These are phyloP conservation scores for Calophaca sinica DNA, from an alignment of 306 rosid species.

Conservation along the genomic window DNA sequence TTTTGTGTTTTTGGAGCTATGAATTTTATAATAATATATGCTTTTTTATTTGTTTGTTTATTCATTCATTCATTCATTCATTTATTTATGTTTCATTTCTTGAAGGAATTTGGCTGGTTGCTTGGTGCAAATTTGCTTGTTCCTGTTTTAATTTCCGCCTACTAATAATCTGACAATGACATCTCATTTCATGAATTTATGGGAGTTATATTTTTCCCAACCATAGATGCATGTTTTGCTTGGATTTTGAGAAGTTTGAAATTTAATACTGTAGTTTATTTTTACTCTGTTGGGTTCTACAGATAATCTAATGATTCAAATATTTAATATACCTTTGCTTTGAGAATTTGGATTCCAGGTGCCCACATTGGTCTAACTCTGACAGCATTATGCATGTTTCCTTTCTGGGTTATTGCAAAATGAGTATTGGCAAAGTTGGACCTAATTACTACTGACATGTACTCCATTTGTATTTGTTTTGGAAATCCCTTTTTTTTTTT, in stretches of 20 bases:
- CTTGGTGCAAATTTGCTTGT: not conserved
- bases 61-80: no score
- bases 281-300: no score
- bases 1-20: not conserved
- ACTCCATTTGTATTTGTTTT: not conserved
- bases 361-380: no score
- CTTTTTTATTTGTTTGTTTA: not conserved
- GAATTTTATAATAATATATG: not conserved
- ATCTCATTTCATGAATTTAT: not conserved
- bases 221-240: not conserved
- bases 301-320: no score
- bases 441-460: not conserved
- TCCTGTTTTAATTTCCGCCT: not conserved
- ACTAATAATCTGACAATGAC: no score
- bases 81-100: not conserved
- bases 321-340: no score
- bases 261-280: not conserved
- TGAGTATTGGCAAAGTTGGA: not conserved
- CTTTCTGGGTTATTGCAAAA: not conserved
- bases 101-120: conserved; percentile 4
- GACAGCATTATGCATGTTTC: no score
- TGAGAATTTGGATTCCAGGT: no score
- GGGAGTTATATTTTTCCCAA: not conserved
- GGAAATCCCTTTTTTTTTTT: not conserved
- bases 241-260: conserved; percentile 3